phyloP scores from a whole-genome alignment of 163 green algal genomes.

The Chlorella variabilis region DNA sequence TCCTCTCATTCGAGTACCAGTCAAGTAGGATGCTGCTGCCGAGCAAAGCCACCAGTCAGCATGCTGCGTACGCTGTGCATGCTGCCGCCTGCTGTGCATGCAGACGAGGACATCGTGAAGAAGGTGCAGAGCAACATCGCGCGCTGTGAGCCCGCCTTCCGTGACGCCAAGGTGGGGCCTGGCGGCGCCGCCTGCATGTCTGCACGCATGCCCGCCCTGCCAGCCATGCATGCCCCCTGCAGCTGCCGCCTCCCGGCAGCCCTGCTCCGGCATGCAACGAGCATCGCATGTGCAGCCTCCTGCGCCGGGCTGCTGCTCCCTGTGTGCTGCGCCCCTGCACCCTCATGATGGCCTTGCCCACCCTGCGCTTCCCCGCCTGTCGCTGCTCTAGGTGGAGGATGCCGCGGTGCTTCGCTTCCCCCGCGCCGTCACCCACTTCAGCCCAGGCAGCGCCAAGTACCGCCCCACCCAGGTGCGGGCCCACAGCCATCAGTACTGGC shows the following conservation, averaged over 20 bases:
- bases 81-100: neutral
- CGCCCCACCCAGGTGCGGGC: constrained; percentile 51
- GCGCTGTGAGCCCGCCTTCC: constrained; percentile 84
- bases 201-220: neutral
- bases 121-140: constrained; percentile 75
- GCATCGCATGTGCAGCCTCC: neutral
- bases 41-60: too few species aligned
- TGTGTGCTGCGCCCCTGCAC: too few species aligned
- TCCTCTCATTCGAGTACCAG: too few species aligned
- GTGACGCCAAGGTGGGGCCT: constrained; percentile 44
- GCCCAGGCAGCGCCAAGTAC: constrained; percentile 74
- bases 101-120: constrained; percentile 83
- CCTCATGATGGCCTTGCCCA: too few species aligned
- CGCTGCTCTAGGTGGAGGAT: constrained; percentile 87
- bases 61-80: neutral
- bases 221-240: neutral
- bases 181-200: neutral
- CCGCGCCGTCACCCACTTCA: constrained; percentile 90
- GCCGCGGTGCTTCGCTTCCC: constrained; percentile 82
- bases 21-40: too few species aligned
- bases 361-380: too few species aligned
- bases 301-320: neutral
- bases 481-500: too few species aligned
- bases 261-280: too few species aligned
- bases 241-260: too few species aligned